A percentile compares a stretch with the other conserved stretches of the same genome.
Conservation (phyloP, 108 stramenopile species). For the Pseudonitzschia pungens region DNA sequence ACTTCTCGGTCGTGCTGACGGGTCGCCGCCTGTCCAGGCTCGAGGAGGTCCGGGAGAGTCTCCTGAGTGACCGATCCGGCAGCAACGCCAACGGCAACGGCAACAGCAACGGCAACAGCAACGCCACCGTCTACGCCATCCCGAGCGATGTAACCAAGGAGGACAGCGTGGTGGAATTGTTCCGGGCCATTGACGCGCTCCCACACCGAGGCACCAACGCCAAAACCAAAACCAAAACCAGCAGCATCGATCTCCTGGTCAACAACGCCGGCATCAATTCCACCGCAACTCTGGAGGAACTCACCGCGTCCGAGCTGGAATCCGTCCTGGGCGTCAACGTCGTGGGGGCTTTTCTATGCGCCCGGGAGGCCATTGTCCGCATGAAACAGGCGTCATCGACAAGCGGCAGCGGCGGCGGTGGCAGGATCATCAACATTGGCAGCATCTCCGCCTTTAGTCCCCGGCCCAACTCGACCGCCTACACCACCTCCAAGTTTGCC, state of each 20-base stretch:
- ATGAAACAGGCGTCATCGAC: constrained; percentile 51
- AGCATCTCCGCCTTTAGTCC: constrained; percentile 66
- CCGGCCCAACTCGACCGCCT: constrained; percentile 68
- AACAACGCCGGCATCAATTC: constrained; percentile 81
- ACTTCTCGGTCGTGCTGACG: constrained; percentile 56
- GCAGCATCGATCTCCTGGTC: constrained; percentile 62
- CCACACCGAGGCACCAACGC: neutral
- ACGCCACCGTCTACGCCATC: constrained; percentile 24
- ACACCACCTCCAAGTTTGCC: constrained; percentile 80
- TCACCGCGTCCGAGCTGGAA: constrained; percentile 46
- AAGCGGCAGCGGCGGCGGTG: neutral
- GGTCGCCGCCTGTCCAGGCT: constrained; percentile 54
- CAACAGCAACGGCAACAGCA: constrained; percentile 25
- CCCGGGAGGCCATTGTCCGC: constrained; percentile 60
- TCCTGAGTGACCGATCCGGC: too few species aligned
- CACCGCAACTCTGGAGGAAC: constrained; percentile 48
- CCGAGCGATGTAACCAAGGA: constrained; percentile 62
- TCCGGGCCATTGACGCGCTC: constrained; percentile 24
- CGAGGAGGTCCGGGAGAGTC: constrained; percentile 29
- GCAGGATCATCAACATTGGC: constrained; percentile 82
- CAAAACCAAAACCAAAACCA: neutral
- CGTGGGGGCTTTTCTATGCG: constrained; percentile 67
- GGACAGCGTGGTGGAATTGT: constrained; percentile 46
- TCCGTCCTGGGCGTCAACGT: constrained; percentile 69
- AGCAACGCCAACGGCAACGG: constrained; percentile 20